phyloP scores from a whole-genome alignment of 108 stramenopile genomes.

The Schizochytrium sp. region DNA sequence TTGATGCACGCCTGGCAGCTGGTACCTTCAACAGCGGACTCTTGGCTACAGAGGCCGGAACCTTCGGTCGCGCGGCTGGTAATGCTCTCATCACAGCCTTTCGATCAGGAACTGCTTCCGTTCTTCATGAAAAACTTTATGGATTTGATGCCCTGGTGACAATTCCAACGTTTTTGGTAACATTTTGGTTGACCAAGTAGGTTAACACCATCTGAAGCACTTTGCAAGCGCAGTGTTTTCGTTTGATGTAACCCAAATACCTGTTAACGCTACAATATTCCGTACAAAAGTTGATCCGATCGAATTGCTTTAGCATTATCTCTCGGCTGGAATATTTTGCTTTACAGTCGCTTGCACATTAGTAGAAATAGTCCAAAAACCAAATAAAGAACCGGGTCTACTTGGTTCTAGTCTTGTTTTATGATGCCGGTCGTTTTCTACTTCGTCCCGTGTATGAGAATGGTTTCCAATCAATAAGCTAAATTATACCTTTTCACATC shows the following conservation, averaged over 20 bases:
- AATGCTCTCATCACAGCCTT: constrained; percentile 69
- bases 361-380: too few relatives aligned
- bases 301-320: too few relatives aligned
- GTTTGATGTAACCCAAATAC: neutral
- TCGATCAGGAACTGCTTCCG: constrained; percentile 24
- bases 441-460: too few relatives aligned
- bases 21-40: constrained; percentile 90
- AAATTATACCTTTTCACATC: too few relatives aligned
- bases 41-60: constrained; percentile 90
- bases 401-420: too few relatives aligned
- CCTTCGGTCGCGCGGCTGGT: constrained; percentile 80
- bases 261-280: neutral
- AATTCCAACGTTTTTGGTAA: neutral
- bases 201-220: neutral
- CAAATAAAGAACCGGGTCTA: too few relatives aligned
- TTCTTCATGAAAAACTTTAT: neutral
- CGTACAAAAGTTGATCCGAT: too few relatives aligned
- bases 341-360: too few relatives aligned
- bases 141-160: neutral
- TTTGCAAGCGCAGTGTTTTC: neutral
- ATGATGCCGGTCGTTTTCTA: too few relatives aligned
- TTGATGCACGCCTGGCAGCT: constrained; percentile 81
- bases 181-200: neutral
- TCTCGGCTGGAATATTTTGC: too few relatives aligned
- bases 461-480: too few relatives aligned